These are phyloP conservation scores for Lactuca saligna DNA, from an alignment of 129 eudicot species.

Conservation along the genomic window DNA sequence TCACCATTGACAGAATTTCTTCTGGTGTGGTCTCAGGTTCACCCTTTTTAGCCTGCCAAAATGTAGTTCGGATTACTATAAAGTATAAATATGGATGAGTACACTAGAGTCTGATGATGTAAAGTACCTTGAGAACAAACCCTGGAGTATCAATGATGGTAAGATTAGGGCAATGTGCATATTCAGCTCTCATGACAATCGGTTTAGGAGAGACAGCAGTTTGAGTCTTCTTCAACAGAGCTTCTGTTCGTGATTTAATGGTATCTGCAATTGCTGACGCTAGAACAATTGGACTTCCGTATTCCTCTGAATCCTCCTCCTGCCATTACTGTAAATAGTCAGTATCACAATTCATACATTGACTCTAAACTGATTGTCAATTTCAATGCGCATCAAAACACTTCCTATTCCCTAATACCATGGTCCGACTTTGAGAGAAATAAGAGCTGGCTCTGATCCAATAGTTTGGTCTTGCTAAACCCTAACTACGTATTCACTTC, in stretches of 20 bases:
- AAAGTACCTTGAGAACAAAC: constrained; percentile 80
- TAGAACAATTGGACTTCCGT: constrained; percentile 63
- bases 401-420: too few species aligned
- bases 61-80: background rate
- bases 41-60: constrained; percentile 86
- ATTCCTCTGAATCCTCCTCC: constrained; percentile 96
- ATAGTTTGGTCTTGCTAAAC: background rate
- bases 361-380: background rate
- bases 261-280: constrained; percentile 77
- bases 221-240: constrained; percentile 60
- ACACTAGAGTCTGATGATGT: background rate
- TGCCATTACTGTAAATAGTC: constrained; percentile 27
- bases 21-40: constrained; percentile 96
- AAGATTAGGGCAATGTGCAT: constrained; percentile 96
- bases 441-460: background rate
- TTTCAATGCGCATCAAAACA: background rate
- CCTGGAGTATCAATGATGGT: constrained; percentile 97
- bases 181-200: constrained; percentile 93
- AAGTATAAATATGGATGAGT: background rate
- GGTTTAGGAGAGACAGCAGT: constrained; percentile 90
- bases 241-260: constrained; percentile 80
- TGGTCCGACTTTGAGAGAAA: background rate
- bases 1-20: constrained; percentile 92
- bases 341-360: constrained; percentile 4
- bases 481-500: background rate